Evolutionary conservation across 345 rosid species (phyloP).

Genomic region (Sonneratia alba): DNA sequence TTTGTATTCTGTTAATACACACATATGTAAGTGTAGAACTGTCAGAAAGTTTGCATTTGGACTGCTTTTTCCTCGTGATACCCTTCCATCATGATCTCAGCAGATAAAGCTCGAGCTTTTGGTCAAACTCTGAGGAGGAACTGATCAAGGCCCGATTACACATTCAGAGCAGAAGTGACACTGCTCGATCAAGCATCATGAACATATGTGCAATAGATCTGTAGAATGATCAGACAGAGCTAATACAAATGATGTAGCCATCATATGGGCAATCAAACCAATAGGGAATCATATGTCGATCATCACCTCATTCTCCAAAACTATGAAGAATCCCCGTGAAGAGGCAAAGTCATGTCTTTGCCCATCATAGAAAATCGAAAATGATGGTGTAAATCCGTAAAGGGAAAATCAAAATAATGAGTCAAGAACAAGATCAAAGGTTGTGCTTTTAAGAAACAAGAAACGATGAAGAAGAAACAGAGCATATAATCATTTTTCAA

Average conservation of each 20-base stretch:
- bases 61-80: too few species aligned
- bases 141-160: background rate
- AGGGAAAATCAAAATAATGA: background rate
- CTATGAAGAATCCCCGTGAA: background rate
- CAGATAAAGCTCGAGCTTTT: too few species aligned
- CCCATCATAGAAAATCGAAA: background rate
- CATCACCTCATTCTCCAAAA: slow-evolving; percentile 8
- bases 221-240: slow-evolving; percentile 23
- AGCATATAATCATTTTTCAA: background rate
- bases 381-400: too few species aligned
- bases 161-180: background rate
- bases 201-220: background rate
- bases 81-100: too few species aligned
- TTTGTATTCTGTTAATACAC: too few species aligned
- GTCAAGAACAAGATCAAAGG: background rate
- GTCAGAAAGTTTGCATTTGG: too few species aligned
- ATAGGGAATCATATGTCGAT: slow-evolving; percentile 10
- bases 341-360: background rate
- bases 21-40: too few species aligned
- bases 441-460: background rate
- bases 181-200: background rate
- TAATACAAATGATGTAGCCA: slow-evolving; percentile 10
- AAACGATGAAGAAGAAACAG: background rate
- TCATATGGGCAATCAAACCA: slow-evolving; percentile 16
- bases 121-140: too few species aligned